Conservation (phyloP, 1,284 basidiomycete genomes). For the Cryptococcus sp. region DNA sequence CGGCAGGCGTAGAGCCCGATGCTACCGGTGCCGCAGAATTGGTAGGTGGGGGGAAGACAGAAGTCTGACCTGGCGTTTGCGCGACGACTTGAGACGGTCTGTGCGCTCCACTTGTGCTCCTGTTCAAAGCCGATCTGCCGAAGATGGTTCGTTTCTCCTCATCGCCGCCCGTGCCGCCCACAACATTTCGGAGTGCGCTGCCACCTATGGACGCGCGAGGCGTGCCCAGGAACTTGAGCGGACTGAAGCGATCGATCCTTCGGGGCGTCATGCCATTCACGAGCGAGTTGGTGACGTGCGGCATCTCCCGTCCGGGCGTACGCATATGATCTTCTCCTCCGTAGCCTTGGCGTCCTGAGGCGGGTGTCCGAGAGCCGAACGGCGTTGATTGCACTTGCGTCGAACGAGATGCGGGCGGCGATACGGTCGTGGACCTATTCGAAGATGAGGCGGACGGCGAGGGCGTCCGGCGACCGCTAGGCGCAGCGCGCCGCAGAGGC, state of each 20-base stretch:
- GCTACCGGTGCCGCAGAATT: neutral
- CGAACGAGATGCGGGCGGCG: constrained; percentile 7
- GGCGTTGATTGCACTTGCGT: neutral
- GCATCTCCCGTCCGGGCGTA: constrained; percentile 24
- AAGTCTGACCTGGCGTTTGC: no score
- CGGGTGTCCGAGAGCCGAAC: neutral
- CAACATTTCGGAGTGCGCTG: constrained; percentile 15
- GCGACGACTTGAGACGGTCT: neutral
- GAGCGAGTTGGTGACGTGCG: constrained; percentile 38
- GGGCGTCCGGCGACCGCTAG: constrained; percentile 5
- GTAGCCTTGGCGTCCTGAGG: neutral
- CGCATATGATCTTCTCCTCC: neutral
- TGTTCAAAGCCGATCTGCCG: constrained; percentile 8
- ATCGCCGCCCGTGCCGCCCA: neutral
- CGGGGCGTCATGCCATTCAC: constrained; percentile 35
- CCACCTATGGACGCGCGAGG: constrained; percentile 26
- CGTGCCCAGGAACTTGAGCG: constrained; percentile 36
- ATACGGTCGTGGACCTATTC: constrained; percentile 1
- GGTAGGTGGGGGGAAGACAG: neutral
- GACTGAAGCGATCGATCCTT: constrained; percentile 35
- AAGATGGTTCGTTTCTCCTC: constrained; percentile 27
- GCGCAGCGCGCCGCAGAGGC: constrained; percentile 22
- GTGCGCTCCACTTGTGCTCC: constrained; percentile 1
- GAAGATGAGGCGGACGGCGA: constrained; percentile 8
- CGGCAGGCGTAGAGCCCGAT: neutral